Base-by-base conservation (phyloP, 176 grass and related monocot genomes). In the Bothriochloa decipiens region DNA sequence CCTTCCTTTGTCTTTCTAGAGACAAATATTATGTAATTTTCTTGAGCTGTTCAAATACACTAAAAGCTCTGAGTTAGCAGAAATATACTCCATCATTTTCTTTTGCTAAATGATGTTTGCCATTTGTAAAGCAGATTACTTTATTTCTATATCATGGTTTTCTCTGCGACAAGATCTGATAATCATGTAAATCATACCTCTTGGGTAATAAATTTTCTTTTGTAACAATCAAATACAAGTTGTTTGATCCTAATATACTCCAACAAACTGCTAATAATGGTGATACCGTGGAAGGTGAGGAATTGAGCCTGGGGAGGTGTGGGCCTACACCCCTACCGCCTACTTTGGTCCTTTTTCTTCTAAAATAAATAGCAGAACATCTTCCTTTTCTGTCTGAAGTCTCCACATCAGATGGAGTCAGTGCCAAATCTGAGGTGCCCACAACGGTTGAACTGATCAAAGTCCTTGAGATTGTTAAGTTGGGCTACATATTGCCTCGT, bases 401-500 rank as follows among this genome's bases (percentile, higher is more conserved):
- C 43, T 88, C 85, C 50, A 88, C 58, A 12, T 87, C 91, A 68
- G 74, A 79, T 70, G 62, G 70, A 43, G 35, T 83, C 27, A 74
- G 23, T 72, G 49, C 45, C 58, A 90, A 94, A 82, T 72, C 77
- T 83, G 82, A 86, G 65, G 87, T 87, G 84, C 96, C 96, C 62
- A 87, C 89, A 68, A 84, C 78, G 72, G 89, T 90, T 76, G 91
- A 98, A 82, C 71, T 98, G 80, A 82, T 91, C 29, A 74, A 61
- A 86, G 89, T 96, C 58, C 88, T 98, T 81, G 91, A 98, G 74
- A 65, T 22, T 78, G 96, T 96, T 65, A 92, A 71, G 47, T 76
- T 98, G 84, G 89, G 91, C 17, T 92, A 95, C 72, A 92, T 98
- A 80, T 86, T 98, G 74, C 92, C 93, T 74, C 96, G 96, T 88